Conservation (phyloP, 805 yeast genomes). For the Torulaspora indica region DNA sequence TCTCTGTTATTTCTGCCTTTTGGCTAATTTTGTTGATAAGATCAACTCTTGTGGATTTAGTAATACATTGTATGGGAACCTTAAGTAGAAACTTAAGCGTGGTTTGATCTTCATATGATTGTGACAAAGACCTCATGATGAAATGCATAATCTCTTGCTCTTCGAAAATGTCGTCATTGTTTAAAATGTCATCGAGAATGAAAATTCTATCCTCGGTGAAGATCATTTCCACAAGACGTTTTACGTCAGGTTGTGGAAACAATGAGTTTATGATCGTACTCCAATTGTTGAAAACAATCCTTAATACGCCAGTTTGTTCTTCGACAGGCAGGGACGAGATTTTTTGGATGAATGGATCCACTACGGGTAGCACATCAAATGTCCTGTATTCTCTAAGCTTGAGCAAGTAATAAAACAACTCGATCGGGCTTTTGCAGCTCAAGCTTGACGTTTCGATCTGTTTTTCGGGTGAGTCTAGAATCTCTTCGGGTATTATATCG, state of each 20-base stretch:
- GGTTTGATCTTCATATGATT: slow-evolving; percentile 5
- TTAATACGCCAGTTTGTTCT: slow-evolving; percentile 12
- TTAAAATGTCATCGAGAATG: slow-evolving; percentile 28
- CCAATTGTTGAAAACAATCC: slow-evolving; percentile 49
- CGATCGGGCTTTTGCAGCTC: slow-evolving; percentile 7
- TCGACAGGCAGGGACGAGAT: slow-evolving; percentile 14
- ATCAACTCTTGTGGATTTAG: slow-evolving; percentile 36
- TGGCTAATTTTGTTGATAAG: slow-evolving; percentile 20
- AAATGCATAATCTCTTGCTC: slow-evolving; percentile 39
- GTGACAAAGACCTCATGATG: slow-evolving; percentile 26
- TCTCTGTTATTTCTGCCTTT: slow-evolving; percentile 5
- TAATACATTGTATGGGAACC: slow-evolving; percentile 50
- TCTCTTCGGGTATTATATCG: slow-evolving; percentile 31
- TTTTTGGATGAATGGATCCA: slow-evolving; percentile 27
- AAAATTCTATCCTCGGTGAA: slow-evolving; percentile 23
- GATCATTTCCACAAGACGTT: slow-evolving; percentile 31
- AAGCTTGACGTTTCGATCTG: slow-evolving; percentile 10
- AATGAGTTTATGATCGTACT: slow-evolving; percentile 41
- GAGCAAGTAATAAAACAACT: slow-evolving; percentile 40
- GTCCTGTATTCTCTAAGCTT: slow-evolving; percentile 47
- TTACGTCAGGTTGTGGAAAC: slow-evolving; percentile 34
- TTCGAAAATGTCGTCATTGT: slow-evolving; percentile 45
- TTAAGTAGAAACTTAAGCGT: slow-evolving; percentile 12
- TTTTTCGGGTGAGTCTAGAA: slow-evolving; percentile 12
- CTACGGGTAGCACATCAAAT: slow-evolving; percentile 23